Evolutionary conservation across 2,329 filamentous ascomycete genomes (phyloP), one percentile per base, ranked within the genome.

Genomic region (Xylariaceae sp.): DNA sequence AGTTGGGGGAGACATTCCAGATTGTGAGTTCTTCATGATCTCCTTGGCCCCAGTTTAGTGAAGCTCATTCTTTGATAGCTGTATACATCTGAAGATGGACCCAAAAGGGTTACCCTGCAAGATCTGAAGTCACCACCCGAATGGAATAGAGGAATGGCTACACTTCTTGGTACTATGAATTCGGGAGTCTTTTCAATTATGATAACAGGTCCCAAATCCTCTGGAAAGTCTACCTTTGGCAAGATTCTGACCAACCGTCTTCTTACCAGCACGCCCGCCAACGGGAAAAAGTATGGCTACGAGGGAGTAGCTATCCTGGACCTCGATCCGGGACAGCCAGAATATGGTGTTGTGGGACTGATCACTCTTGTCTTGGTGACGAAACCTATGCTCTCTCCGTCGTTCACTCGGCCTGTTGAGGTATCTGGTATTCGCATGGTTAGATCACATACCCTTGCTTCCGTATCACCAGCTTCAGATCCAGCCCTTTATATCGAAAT

Each of bases 191-290:
- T 70, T 2, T 73, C 75, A 2, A 75, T 83, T 6, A 75, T 92
- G 56, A 74, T 91, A 2, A 86, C 86, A 43, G 89, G 89, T 0
- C 82, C 86, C 0, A 89, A 91, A 59, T 85, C 82, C 0, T 84
- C 88, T 2, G 89, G 89, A 2, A 92, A 92, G 65, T 92, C 89
- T 1, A 91, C 87, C 0, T 89, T 92, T 67, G 81, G 82, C 10
- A 83, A 81, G 41, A 70, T 91, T 4, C 73, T 92, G 2, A 72
- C 80, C 7, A 92, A 92, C 64, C 80, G 83, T 9, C 72, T 90
- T 7, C 70, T 90, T n/a, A 87, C 84, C 3, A 70, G 74, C 39
- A 63, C 41, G 66, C 52, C 58, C 40, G 2, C 57, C 48, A 55
- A 56, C 50, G 56, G 62, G 61, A 64, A 62, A 61, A 61, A 30